phyloP scores from a whole-genome alignment of 257 asterid species.

The Pogostemon cablin region DNA sequence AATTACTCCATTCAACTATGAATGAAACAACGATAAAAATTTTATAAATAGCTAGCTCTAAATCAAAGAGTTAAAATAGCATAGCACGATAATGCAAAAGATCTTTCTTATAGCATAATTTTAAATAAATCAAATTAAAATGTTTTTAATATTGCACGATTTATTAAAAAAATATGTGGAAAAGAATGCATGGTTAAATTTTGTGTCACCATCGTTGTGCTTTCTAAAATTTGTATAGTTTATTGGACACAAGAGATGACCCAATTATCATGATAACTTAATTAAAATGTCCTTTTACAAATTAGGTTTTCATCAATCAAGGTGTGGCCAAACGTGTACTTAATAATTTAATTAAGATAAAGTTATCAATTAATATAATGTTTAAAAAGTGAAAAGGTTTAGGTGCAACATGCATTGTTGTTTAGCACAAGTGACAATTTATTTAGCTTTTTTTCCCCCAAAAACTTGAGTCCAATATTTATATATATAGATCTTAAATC shows the following conservation, averaged over 20 bases:
- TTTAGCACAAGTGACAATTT: background rate
- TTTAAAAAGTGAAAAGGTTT: constrained; percentile 20
- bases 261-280: constrained; percentile 22
- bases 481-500: no score
- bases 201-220: constrained; percentile 41
- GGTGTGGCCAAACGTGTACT: constrained; percentile 27
- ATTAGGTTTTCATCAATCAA: constrained; percentile 42
- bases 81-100: no score
- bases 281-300: constrained; percentile 37
- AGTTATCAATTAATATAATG: constrained; percentile 2
- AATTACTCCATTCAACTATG: no score
- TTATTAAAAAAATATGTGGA: no score
- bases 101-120: no score
- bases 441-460: no score
- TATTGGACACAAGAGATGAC: constrained; percentile 29
- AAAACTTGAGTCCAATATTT: no score
- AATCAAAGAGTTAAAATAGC: no score
- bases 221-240: constrained; percentile 26
- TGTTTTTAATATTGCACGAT: no score
- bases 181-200: background rate
- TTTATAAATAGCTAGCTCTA: no score
- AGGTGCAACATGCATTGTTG: constrained; percentile 20
- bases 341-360: constrained; percentile 9
- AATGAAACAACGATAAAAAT: no score
- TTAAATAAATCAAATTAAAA: no score